A percentile compares a stretch with the other conserved stretches of the same genome.
phyloP scores from a whole-genome alignment of 345 rosid genomes.

The Lagerstroemia speciosa region DNA sequence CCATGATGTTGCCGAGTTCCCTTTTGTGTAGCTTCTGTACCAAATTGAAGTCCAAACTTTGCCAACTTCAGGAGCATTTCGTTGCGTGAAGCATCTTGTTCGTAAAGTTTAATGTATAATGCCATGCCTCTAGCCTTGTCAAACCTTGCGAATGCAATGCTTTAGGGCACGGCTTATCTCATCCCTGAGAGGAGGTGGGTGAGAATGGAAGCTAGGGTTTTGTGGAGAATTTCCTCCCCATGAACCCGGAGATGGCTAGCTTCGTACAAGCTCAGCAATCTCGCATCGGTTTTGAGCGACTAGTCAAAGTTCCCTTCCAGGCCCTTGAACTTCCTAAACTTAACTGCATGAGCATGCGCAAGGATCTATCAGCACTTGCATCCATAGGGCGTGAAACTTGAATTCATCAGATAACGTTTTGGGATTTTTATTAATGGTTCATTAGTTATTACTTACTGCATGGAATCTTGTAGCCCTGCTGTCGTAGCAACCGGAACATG shows the following conservation, averaged over 20 bases:
- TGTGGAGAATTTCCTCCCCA: slow-evolving; percentile 26
- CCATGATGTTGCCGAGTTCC: neutral
- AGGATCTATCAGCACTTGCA: too few relatives aligned
- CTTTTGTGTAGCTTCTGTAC: slow-evolving; percentile 10
- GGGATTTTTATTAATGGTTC: neutral
- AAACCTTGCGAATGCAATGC: neutral
- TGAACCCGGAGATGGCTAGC: slow-evolving; percentile 22
- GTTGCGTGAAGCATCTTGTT: too few relatives aligned
- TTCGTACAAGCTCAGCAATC: slow-evolving; percentile 27
- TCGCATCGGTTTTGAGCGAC: neutral
- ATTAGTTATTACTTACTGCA: neutral
- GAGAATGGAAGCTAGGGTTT: slow-evolving; percentile 25
- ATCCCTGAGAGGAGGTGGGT: neutral
- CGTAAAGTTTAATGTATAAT: neutral
- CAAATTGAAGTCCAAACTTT: slow-evolving; percentile 7
- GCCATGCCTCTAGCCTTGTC: too few relatives aligned
- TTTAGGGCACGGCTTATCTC: slow-evolving; percentile 8
- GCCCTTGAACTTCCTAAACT: slow-evolving; percentile 24
- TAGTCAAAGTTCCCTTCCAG: slow-evolving; percentile 1
- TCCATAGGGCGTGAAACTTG: too few relatives aligned
- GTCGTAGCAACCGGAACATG: slow-evolving; percentile 6
- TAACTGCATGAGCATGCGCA: too few relatives aligned
- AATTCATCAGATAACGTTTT: too few relatives aligned
- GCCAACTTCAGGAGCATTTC: too few relatives aligned
- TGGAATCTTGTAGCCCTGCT: slow-evolving; percentile 8